Base-by-base conservation (phyloP, 352 stramenopile species). In the Globisporangium emineosum region DNA sequence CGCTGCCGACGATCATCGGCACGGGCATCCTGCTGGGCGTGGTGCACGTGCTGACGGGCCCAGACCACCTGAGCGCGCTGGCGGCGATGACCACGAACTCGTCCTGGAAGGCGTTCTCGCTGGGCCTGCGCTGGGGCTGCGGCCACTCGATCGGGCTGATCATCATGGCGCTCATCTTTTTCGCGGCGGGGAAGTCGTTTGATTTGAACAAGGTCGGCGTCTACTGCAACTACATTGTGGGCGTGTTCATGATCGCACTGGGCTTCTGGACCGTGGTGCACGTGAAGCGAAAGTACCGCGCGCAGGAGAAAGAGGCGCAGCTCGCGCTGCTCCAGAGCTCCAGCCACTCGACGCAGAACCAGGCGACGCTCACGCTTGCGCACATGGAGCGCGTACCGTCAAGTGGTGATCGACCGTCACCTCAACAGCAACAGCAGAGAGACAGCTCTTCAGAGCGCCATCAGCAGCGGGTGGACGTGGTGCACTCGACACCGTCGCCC, bases 111-210 rank as follows among this genome's bases (percentile, higher is more conserved):
- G 82, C 88, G 1, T 97, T 97, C 66, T 71, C 77, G 17, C 76
- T 97, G 3, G 91, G 91, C 13, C 74, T 97, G 21, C 86, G 88
- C 73, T 98, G 91, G 91, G 93, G 93, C 19, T 81, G 91, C 33
- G 91, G 93, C 32, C 92, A 98, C 72, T 93, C 78, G 17, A 86
- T 93, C 25, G 93, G 93, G 1, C 76, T 98, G 27, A 59, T 98
- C 55, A 60, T 92, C 67, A 92, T 94, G 86, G 93, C 73, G 61
- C 70, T 82, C 54, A 85, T 83, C 67, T 96, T 85, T 77, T 96
- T 83, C 77, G 91, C 75, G 10, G 72, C 65, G 29, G 81, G 72
- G 57, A 73, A 71, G 62, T 83, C 68, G 12, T 65, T 80, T 61
- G 68, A 82, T 45, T 70, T 93, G 15, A 59, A 90, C 17, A 62